These are phyloP conservation scores for Murraya koenigii DNA, from an alignment of 345 rosid species.

Conservation along the genomic window DNA sequence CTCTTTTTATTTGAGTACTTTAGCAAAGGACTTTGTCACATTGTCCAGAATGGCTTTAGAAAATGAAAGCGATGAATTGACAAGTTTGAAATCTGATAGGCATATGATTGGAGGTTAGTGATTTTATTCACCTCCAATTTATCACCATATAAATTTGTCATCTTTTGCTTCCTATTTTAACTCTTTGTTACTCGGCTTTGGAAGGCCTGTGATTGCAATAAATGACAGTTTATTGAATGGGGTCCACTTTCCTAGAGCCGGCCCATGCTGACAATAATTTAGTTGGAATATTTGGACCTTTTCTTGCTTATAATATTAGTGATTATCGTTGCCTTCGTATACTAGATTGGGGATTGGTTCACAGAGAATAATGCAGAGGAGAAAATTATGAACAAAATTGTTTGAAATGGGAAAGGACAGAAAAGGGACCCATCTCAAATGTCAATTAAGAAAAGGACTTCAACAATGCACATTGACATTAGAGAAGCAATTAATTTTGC, in stretches of 20 bases:
- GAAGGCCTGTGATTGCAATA: conserved; percentile 6
- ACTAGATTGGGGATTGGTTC: conserved; percentile 1
- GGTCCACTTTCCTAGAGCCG: conserved; percentile 39
- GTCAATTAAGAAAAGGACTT: background rate
- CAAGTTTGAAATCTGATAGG: conserved; percentile 6
- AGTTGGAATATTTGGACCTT: conserved; percentile 4
- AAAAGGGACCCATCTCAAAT: background rate
- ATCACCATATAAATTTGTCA: conserved; percentile 30
- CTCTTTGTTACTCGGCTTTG: background rate
- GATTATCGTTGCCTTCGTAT: conserved; percentile 1
- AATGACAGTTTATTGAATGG: conserved; percentile 26
- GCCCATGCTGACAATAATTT: conserved; percentile 25
- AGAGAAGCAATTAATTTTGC: background rate
- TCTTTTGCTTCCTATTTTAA: background rate
- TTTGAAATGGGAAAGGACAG: background rate
- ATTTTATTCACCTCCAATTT: conserved; percentile 4
- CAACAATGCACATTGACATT: background rate
- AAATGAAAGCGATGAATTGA: conserved; percentile 10
- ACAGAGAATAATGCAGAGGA: conserved; percentile 6
- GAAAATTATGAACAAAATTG: background rate
- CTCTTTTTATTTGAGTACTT: conserved; percentile 20
- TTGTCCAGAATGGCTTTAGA: conserved; percentile 9
- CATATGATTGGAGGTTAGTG: conserved; percentile 26
- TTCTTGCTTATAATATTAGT: conserved; percentile 9
- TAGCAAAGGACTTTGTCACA: background rate